Conservation (phyloP, 2,329 filamentous ascomycete species). For the Fusarium longipes region DNA sequence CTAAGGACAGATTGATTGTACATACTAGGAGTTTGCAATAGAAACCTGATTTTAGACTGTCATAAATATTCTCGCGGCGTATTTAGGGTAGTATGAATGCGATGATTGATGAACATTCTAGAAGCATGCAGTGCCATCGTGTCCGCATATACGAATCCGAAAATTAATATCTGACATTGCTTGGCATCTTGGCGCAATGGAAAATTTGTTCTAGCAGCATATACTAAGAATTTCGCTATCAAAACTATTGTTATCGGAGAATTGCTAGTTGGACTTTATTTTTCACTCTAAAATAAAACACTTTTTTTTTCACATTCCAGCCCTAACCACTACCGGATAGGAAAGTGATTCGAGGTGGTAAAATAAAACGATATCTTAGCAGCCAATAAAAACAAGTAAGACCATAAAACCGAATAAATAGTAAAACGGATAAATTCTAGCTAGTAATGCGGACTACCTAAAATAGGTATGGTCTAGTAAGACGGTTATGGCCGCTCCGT, state of each 20-base stretch:
- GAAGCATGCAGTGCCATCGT: neutral
- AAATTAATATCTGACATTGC: neutral
- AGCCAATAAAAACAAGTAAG: neutral
- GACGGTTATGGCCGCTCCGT: constrained; percentile 1
- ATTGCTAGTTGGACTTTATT: too few relatives aligned
- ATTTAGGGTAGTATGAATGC: neutral
- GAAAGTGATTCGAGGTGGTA: too few relatives aligned
- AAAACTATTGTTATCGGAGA: too few relatives aligned
- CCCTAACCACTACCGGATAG: too few relatives aligned
- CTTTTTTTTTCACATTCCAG: too few relatives aligned
- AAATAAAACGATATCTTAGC: neutral
- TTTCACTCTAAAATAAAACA: too few relatives aligned
- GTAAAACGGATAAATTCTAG: neutral
- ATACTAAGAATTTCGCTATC: neutral
- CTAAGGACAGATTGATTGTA: neutral
- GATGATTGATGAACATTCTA: neutral
- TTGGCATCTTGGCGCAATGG: neutral
- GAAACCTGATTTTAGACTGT: neutral
- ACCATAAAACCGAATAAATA: neutral
- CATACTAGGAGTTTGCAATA: neutral
- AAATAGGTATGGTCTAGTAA: neutral
- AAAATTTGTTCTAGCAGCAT: neutral
- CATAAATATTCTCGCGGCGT: neutral
- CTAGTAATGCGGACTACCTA: neutral
- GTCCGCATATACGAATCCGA: neutral